A percentile compares a stretch with the other conserved stretches of the same genome.
Evolutionary conservation across 495 filamentous ascomycete genomes (phyloP).

Genomic region (Chaetomidium leptoderma): DNA sequence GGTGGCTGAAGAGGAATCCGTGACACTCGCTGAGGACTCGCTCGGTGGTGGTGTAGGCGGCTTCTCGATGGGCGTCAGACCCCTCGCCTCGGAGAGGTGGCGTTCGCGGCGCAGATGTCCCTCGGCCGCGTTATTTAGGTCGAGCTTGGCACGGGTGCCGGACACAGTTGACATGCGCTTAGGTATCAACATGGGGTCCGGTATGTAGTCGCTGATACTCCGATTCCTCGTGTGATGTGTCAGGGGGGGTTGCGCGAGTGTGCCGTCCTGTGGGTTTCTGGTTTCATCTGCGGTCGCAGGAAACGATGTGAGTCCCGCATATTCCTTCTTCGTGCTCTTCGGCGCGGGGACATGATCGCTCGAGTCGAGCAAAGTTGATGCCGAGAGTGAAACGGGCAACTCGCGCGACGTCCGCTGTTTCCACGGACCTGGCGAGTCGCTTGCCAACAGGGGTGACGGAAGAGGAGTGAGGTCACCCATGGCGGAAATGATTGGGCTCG

Average conservation of each 20-base stretch:
- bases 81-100: constrained; percentile 72
- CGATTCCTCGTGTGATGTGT: constrained; percentile 56
- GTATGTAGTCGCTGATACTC: constrained; percentile 83
- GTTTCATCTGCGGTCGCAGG: constrained; percentile 27
- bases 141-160: constrained; percentile 46
- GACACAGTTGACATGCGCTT: constrained; percentile 72
- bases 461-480: constrained; percentile 89
- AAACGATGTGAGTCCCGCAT: constrained; percentile 43
- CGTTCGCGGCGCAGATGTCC: constrained; percentile 69
- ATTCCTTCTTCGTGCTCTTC: constrained; percentile 50
- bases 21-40: constrained; percentile 51
- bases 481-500: constrained; percentile 67
- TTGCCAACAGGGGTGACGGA: constrained; percentile 75
- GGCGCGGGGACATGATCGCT: constrained; percentile 44
- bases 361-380: constrained; percentile 36
- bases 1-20: constrained; percentile 31
- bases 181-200: constrained; percentile 60
- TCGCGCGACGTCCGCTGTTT: constrained; percentile 44
- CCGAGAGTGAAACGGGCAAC: constrained; percentile 6
- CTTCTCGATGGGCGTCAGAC: constrained; percentile 56
- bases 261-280: constrained; percentile 35
- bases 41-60: constrained; percentile 72
- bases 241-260: constrained; percentile 33
- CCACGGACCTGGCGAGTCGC: constrained; percentile 72
- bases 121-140: constrained; percentile 47